Evolutionary conservation across 345 rosid species (phyloP).

Genomic region (Orychophragmus violaceus): DNA sequence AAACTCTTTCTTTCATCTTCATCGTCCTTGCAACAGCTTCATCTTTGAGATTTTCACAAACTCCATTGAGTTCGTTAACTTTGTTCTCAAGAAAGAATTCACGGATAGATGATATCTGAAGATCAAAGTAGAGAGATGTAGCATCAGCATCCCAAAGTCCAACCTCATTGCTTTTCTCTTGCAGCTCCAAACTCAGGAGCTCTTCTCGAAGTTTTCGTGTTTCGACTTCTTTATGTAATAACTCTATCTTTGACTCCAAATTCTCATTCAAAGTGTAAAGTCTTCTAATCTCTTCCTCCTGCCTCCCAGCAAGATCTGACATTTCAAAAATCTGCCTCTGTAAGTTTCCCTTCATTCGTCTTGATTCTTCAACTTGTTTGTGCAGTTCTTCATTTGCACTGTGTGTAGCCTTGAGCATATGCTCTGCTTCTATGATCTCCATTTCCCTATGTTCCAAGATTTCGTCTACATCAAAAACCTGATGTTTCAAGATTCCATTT

Average conservation of each 20-base stretch:
- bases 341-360: constrained; percentile 26
- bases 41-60: constrained; percentile 50
- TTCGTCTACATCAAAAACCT: constrained; percentile 42
- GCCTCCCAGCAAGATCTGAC: constrained; percentile 34
- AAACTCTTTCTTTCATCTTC: constrained; percentile 55
- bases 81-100: constrained; percentile 68
- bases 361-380: constrained; percentile 46
- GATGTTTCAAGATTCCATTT: constrained; percentile 47
- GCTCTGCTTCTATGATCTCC: constrained; percentile 56
- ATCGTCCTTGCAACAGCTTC: constrained; percentile 34
- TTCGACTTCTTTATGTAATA: constrained; percentile 41
- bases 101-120: constrained; percentile 60
- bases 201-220: constrained; percentile 52
- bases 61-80: constrained; percentile 47
- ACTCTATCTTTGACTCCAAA: constrained; percentile 44
- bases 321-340: constrained; percentile 40
- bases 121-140: constrained; percentile 77
- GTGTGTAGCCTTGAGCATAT: constrained; percentile 50
- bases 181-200: constrained; percentile 65
- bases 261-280: constrained; percentile 45
- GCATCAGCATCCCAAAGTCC: constrained; percentile 94
- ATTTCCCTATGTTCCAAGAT: constrained; percentile 46
- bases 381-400: constrained; percentile 43
- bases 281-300: constrained; percentile 43
- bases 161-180: constrained; percentile 66